Evolutionary conservation across 805 yeast species (phyloP).

Genomic region (Sporopachydermia lactativora): DNA sequence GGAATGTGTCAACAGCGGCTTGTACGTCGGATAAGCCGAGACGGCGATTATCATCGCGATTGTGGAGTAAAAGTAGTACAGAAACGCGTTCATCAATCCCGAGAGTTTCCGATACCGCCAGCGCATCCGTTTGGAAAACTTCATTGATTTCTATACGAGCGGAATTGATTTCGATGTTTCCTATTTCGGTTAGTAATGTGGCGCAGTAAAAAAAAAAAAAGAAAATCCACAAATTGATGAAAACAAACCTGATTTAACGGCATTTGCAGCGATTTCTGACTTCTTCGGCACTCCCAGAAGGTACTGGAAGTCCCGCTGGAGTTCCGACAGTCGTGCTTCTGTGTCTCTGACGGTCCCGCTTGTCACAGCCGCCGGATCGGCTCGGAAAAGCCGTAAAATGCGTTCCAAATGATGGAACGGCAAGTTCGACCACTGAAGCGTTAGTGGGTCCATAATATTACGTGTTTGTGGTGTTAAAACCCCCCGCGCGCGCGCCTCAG

Average conservation of each 20-base stretch:
- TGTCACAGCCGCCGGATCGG: background rate
- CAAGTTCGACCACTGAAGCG: background rate
- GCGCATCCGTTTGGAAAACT: background rate
- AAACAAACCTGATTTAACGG: background rate
- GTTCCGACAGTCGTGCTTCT: background rate
- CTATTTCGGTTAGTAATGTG: background rate
- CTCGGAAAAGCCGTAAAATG: background rate
- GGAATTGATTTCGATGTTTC: background rate
- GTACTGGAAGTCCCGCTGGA: background rate
- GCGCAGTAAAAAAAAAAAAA: too few relatives aligned
- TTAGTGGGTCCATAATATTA: conserved; percentile 1
- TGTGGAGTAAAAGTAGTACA: background rate
- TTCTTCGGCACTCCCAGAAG: background rate
- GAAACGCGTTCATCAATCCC: background rate
- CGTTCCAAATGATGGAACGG: background rate
- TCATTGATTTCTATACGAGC: background rate
- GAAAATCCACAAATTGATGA: too few relatives aligned
- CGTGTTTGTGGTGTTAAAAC: too few relatives aligned
- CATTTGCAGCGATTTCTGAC: background rate
- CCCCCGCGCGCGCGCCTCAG: too few relatives aligned
- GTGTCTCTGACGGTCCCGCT: background rate
- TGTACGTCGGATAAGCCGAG: background rate
- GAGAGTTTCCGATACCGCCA: background rate
- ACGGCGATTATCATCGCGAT: background rate
- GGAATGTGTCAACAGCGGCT: background rate